Base-by-base conservation (phyloP, 306 rosid genomes). In the Cucurbita pepo region DNA sequence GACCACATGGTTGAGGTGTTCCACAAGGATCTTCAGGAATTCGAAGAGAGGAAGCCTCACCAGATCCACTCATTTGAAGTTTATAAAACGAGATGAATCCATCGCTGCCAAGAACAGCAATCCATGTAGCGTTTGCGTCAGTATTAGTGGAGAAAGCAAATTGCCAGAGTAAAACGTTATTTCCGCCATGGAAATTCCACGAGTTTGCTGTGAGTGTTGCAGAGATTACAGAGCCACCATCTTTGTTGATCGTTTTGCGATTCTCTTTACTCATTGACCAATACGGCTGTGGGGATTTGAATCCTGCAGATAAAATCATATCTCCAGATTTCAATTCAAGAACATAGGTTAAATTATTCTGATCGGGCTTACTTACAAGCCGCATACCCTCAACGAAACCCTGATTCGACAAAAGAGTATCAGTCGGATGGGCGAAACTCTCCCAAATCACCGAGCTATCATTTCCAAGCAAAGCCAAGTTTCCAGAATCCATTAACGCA, bases 381-480 rank as follows among this genome's bases (percentile, higher is more conserved):
- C 69, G 88, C 92, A 89, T 86, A 50, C 97, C 99, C 74, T 85
- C 88, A 0, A 22, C 73, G 72, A 88, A 88, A 6, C 81, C 77
- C 79, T 94, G 99, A 47, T 51, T 76, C 74, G 90, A 85, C 62
- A 89, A 61, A 63, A 94, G 83, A 55, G 96, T 89, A 82, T 94
- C 83, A 2, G 97, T 91, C 18, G 97, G 99, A 73, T 89, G 86
- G 57, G 65, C 70, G 77, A 94, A 94, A 86, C 99, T 91, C 74
- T 89, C 88, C 99, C 99, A 94, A 73, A 88, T 69, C 5, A 80
- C 44, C 1, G 70, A 71, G 43, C n/a, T 76, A 41, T 81, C 86
- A 9, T 38, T 82, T 34, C 86, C 86, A 48, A 82, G 59, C 82
- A 94, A 74, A 74, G 80, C 91, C 81, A 94, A 82, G 44, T 91